Conservation (phyloP, 768 basidiomycete species). For the Boletellus emodensis region DNA sequence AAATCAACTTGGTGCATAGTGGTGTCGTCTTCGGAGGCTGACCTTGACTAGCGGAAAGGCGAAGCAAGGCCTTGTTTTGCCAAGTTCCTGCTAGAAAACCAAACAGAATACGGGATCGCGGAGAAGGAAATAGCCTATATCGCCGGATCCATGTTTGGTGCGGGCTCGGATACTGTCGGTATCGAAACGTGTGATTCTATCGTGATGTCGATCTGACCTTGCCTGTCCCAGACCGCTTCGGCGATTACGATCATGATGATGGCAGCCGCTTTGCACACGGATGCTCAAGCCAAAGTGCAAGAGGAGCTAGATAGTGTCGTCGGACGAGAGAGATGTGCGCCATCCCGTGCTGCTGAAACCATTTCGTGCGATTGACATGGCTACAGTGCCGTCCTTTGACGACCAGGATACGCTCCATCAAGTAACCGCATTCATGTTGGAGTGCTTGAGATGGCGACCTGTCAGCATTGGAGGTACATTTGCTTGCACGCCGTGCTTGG, state of each 20-base stretch:
- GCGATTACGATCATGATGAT: conserved; percentile 53
- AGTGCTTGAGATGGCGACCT: conserved; percentile 37
- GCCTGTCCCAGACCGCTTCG: conserved; percentile 31
- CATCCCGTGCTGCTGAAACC: background rate
- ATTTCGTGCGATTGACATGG: background rate
- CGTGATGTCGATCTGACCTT: background rate
- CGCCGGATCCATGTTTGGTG: conserved; percentile 41
- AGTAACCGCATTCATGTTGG: conserved; percentile 35
- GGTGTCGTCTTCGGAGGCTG: background rate
- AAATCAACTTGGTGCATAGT: background rate
- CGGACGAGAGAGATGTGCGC: conserved; percentile 34
- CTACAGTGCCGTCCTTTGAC: conserved; percentile 34
- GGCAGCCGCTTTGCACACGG: conserved; percentile 50
- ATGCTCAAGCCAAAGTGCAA: conserved; percentile 46
- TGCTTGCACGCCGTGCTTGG: background rate
- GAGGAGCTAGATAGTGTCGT: conserved; percentile 51
- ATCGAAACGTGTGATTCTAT: background rate
- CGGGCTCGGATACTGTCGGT: conserved; percentile 39
- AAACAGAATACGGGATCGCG: conserved; percentile 27
- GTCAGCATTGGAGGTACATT: conserved; percentile 27
- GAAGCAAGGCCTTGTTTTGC: conserved; percentile 31
- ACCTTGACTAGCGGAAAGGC: conserved; percentile 19
- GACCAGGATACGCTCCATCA: conserved; percentile 34
- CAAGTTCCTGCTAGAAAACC: conserved; percentile 36
- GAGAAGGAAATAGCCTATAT: conserved; percentile 38